Evolutionary conservation across 2,329 filamentous ascomycete genomes (phyloP).

Genomic region (Neofusicoccum cordaticola): DNA sequence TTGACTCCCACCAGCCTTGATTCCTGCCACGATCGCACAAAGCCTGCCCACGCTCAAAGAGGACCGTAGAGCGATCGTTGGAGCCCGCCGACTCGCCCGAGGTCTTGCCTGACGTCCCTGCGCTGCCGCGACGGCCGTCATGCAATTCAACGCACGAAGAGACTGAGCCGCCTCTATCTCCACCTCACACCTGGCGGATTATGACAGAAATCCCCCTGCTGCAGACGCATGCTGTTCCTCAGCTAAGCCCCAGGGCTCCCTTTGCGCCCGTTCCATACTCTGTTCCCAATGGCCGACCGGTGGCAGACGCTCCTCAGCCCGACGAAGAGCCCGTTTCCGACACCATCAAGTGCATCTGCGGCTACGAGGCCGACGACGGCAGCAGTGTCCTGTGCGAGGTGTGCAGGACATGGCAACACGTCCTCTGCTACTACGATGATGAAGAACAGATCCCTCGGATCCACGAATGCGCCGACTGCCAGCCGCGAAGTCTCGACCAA

Average conservation of each 20-base stretch:
- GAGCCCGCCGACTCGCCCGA: slow-evolving; percentile 6
- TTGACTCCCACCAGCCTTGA: slow-evolving; percentile 6
- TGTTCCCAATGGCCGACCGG: slow-evolving; percentile 35
- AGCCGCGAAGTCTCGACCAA: slow-evolving; percentile 70
- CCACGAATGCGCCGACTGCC: slow-evolving; percentile 88
- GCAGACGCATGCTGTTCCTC: slow-evolving; percentile 42
- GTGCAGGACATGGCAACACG: slow-evolving; percentile 98
- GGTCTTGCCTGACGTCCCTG: slow-evolving; percentile 10
- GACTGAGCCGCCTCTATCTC: slow-evolving; percentile 31
- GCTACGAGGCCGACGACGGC: slow-evolving; percentile 90
- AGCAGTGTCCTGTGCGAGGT: slow-evolving; percentile 94
- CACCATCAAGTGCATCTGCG: slow-evolving; percentile 97
- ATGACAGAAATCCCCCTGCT: slow-evolving; percentile 44
- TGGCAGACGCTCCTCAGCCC: slow-evolving; percentile 28
- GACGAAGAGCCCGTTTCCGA: slow-evolving; percentile 75
- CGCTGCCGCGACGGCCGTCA: slow-evolving; percentile 37
- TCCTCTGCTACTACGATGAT: slow-evolving; percentile 89
- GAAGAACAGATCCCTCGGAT: slow-evolving; percentile 67
- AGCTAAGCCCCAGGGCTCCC: slow-evolving; percentile 37
- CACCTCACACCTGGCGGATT: slow-evolving; percentile 16
- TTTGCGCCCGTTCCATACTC: slow-evolving; percentile 30
- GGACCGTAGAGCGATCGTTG: background rate
- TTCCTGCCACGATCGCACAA: slow-evolving; percentile 14
- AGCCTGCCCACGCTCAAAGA: background rate
- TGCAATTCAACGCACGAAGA: slow-evolving; percentile 39